Percentiles rank a stretch among this genome's conserved stretches.
phyloP scores from a whole-genome alignment of 768 basidiomycete genomes.

The Boletus sp. region DNA sequence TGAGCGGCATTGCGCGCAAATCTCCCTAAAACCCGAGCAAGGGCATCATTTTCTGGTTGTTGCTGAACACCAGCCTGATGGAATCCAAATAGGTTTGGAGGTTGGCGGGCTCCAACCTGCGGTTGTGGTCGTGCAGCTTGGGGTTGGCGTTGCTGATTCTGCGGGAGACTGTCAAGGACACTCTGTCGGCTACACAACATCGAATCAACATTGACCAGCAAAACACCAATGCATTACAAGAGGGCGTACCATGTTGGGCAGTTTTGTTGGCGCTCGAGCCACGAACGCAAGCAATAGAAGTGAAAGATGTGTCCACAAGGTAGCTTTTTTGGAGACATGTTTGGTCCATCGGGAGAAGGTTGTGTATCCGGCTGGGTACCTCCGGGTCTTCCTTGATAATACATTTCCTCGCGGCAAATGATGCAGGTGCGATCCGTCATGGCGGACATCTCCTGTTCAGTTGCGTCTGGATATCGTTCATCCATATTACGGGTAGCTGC shows the following conservation, averaged over 20 bases:
- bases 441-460: slow-evolving; percentile 72
- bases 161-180: slow-evolving; percentile 55
- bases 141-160: slow-evolving; percentile 32
- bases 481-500: slow-evolving; percentile 97
- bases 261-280: slow-evolving; percentile 98
- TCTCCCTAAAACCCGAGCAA: slow-evolving; percentile 41
- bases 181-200: slow-evolving; percentile 58
- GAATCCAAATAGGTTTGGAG: slow-evolving; percentile 28
- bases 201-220: neutral
- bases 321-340: slow-evolving; percentile 94
- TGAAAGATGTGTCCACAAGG: slow-evolving; percentile 98
- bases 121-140: slow-evolving; percentile 23
- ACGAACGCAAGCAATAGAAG: slow-evolving; percentile 93
- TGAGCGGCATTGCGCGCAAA: slow-evolving; percentile 54
- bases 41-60: slow-evolving; percentile 37
- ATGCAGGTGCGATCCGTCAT: slow-evolving; percentile 94
- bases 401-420: slow-evolving; percentile 97
- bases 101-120: slow-evolving; percentile 32
- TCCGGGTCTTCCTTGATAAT: slow-evolving; percentile 35
- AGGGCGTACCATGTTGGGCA: slow-evolving; percentile 91
- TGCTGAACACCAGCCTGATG: slow-evolving; percentile 31
- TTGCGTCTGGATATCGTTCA: slow-evolving; percentile 88
- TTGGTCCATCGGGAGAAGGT: slow-evolving; percentile 61
- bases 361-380: slow-evolving; percentile 20
- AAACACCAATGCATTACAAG: neutral